These are phyloP conservation scores for Entoloma clypeatum DNA, from an alignment of 1,284 basidiomycete species.

Conservation along the genomic window DNA sequence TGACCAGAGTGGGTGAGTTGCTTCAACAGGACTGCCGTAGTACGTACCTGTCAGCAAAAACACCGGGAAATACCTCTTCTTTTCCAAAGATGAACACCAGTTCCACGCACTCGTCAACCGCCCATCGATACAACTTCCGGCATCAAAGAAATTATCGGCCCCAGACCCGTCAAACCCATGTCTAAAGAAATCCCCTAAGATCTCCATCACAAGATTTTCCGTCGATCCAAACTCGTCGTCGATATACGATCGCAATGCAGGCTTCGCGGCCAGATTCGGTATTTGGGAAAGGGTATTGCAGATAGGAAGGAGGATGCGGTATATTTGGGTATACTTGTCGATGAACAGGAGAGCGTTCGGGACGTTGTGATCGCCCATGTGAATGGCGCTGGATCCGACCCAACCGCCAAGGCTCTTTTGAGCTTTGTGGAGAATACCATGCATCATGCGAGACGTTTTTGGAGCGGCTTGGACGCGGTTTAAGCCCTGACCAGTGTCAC, in stretches of 20 bases:
- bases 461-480: conserved; percentile 81
- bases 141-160: conserved; percentile 77
- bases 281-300: conserved; percentile 75
- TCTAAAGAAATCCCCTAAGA: conserved; percentile 76
- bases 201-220: conserved; percentile 63
- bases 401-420: conserved; percentile 75
- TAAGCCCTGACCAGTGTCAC: conserved; percentile 79
- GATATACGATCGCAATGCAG: conserved; percentile 69
- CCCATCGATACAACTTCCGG: conserved; percentile 58
- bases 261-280: conserved; percentile 56
- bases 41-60: conserved; percentile 70
- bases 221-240: conserved; percentile 74
- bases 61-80: conserved; percentile 76
- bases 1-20: conserved; percentile 1
- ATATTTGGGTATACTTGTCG: conserved; percentile 85
- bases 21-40: neutral
- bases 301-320: conserved; percentile 79
- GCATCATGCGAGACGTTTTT: conserved; percentile 83
- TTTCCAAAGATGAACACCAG: conserved; percentile 78
- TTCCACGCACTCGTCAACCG: conserved; percentile 81
- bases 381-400: conserved; percentile 61
- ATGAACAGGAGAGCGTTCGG: conserved; percentile 82
- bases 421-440: conserved; percentile 73
- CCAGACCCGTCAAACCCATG: conserved; percentile 83
- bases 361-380: conserved; percentile 75